A percentile compares a stretch with the other conserved stretches of the same genome.
phyloP scores from a whole-genome alignment of 2,329 filamentous ascomycete genomes.

The Colletotrichum lindemuthianum region DNA sequence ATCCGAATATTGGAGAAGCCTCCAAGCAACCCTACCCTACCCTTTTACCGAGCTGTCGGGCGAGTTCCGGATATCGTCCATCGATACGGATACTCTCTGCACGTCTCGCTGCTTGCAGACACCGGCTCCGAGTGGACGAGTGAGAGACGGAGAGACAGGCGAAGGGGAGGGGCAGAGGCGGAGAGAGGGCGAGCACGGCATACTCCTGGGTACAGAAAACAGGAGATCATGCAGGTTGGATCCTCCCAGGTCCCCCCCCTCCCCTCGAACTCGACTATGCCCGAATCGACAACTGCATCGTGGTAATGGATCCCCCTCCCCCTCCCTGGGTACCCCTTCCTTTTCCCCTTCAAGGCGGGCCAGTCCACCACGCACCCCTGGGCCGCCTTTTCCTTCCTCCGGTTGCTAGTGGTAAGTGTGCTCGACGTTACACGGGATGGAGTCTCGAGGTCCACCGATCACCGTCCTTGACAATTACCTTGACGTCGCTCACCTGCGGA shows the following conservation, averaged over 20 bases:
- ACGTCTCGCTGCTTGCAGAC: slow-evolving; percentile 1
- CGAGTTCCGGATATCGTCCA: slow-evolving; percentile 29
- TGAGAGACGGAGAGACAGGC: neutral
- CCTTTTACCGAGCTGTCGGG: slow-evolving; percentile 27
- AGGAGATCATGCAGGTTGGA: slow-evolving; percentile 24
- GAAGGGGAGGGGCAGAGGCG: neutral
- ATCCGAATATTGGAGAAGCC: slow-evolving; percentile 1
- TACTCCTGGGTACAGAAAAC: slow-evolving; percentile 15
- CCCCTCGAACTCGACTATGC: slow-evolving; percentile 15
- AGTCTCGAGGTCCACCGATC: slow-evolving; percentile 27
- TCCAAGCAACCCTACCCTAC: neutral
- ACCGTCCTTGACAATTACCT: slow-evolving; percentile 33
- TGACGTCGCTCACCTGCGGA: slow-evolving; percentile 31
- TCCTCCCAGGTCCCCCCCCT: neutral
- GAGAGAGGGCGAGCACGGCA: slow-evolving; percentile 6
- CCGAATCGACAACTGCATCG: slow-evolving; percentile 35
- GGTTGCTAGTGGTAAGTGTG: neutral
- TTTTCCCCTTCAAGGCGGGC: slow-evolving; percentile 23
- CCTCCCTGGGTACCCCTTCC: slow-evolving; percentile 5
- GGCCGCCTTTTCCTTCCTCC: slow-evolving; percentile 1
- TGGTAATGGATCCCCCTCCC: slow-evolving; percentile 17
- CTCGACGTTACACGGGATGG: slow-evolving; percentile 25
- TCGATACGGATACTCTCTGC: too few species aligned
- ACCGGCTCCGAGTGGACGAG: slow-evolving; percentile 22
- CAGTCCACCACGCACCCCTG: neutral